Base-by-base conservation (phyloP, 1,284 basidiomycete genomes). In the Cerrena zonata region DNA sequence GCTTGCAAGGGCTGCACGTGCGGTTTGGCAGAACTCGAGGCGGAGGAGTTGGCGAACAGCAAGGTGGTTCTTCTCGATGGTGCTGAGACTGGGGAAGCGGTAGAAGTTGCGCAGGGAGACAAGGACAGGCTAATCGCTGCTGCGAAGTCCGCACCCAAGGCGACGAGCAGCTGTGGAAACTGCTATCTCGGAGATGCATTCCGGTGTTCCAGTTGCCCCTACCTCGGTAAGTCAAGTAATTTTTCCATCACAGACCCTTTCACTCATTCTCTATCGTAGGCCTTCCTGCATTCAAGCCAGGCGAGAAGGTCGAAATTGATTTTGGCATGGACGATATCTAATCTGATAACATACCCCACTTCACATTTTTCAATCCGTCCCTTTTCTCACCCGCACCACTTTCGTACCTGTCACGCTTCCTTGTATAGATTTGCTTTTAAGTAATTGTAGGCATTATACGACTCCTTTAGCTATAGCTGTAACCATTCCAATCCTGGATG, bases 141-240 rank as follows among this genome's bases (percentile, higher is more conserved):
- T 12, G 85, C 84, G 2, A 80, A 76, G 58, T 77, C 77, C 22
- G 80, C 86, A 21, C 81, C 84, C 45, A 91, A 91, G 71, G 89
- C 89, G 59, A 98, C 94, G 45, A 94, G 90, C 65, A 94, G 91
- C 62, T 99, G 95, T 72, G 94, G 94, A n/a, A 96, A 79, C 69
- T 99, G 95, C 74, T 98, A 93, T 76, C 74, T 99, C 47, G 96
- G 95, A 10, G 95, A 99, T 69, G 96, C 95, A 1, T 99, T 99
- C 74, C 76, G 95, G 59, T 99, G 95, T 69, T 88, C 85, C 18
- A 84, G 90, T 53, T 99, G 95, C 68, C 96, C 95, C 24, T 99
- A 97, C 69, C 77, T 94, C 45, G 95, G 94, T 95, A 58, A 59
- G 86, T 79, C n/a, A n/a, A 25, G 44, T 49, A 36, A 45, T 53